Evolutionary conservation across 345 rosid species (phyloP).

Genomic region (Salix brachista): DNA sequence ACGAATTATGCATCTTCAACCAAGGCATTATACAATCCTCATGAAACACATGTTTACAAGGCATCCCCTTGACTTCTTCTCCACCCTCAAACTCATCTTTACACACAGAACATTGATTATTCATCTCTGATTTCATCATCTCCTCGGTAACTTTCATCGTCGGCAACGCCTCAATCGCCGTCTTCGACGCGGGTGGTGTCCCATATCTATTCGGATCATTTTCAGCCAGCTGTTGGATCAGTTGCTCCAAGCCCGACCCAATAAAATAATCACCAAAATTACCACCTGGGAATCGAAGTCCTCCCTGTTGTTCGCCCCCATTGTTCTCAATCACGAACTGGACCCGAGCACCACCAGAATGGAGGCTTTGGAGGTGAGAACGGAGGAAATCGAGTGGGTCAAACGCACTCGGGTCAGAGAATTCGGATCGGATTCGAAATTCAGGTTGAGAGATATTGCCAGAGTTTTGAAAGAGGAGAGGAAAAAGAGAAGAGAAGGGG

Average conservation of each 20-base stretch:
- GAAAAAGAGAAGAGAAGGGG: conserved; percentile 26
- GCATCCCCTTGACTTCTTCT: conserved; percentile 45
- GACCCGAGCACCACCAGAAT: conserved; percentile 39
- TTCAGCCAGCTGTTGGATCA: conserved; percentile 49
- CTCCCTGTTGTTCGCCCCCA: conserved; percentile 12
- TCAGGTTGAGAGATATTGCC: not conserved
- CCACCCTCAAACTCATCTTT: conserved; percentile 41
- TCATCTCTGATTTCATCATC: conserved; percentile 36
- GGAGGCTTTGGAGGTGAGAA: conserved; percentile 30
- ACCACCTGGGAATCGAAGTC: conserved; percentile 24
- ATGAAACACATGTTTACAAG: conserved; percentile 48
- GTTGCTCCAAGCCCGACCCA: conserved; percentile 46
- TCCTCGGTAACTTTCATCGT: conserved; percentile 27
- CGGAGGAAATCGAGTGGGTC: conserved; percentile 36
- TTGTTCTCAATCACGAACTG: conserved; percentile 42
- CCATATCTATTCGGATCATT: conserved; percentile 48
- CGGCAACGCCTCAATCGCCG: conserved; percentile 36
- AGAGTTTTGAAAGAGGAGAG: conserved; percentile 24
- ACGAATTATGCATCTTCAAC: conserved; percentile 47
- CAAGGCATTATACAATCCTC: conserved; percentile 40
- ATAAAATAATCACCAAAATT: conserved; percentile 41
- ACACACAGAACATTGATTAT: conserved; percentile 46
- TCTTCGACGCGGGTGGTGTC: conserved; percentile 43
- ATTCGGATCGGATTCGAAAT: not conserved
- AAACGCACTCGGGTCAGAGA: conserved; percentile 14